A percentile compares a stretch with the other conserved stretches of the same genome.
Evolutionary conservation across 2,329 filamentous ascomycete genomes (phyloP).

Genomic region (Fusarium mundagurra): DNA sequence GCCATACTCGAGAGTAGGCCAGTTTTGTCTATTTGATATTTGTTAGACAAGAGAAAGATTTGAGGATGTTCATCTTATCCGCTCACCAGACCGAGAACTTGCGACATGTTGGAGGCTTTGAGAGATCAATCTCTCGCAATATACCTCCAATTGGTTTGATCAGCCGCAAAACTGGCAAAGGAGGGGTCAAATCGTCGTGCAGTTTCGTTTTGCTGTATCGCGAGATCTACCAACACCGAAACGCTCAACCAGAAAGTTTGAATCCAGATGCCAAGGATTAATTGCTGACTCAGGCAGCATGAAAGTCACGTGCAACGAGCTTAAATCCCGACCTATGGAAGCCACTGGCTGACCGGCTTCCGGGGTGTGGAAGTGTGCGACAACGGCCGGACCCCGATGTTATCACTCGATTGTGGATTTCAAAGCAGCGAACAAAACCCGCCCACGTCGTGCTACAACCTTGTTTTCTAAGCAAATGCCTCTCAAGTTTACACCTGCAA

Average conservation of each 20-base stretch:
- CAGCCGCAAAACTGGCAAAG: slow-evolving; percentile 15
- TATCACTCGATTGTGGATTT: slow-evolving; percentile 45
- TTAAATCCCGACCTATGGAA: slow-evolving; percentile 34
- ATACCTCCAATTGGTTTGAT: slow-evolving; percentile 16
- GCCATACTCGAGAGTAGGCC: slow-evolving; percentile 96
- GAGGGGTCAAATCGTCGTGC: slow-evolving; percentile 23
- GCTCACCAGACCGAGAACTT: slow-evolving; percentile 78
- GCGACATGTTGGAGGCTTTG: slow-evolving; percentile 70
- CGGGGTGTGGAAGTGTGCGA: slow-evolving; percentile 15
- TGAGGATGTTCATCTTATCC: slow-evolving; percentile 5
- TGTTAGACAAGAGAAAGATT: slow-evolving; percentile 20
- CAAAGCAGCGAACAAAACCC: slow-evolving; percentile 45
- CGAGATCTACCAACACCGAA: slow-evolving; percentile 26
- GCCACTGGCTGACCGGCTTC: slow-evolving; percentile 35
- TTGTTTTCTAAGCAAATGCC: slow-evolving; percentile 38
- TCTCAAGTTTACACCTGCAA: slow-evolving; percentile 41
- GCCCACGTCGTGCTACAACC: slow-evolving; percentile 24
- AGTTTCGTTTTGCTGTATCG: slow-evolving; percentile 32
- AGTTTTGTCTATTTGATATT: slow-evolving; percentile 77
- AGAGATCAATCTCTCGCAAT: slow-evolving; percentile 33
- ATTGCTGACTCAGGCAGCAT: slow-evolving; percentile 41
- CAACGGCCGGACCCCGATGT: slow-evolving; percentile 35
- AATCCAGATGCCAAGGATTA: slow-evolving; percentile 34
- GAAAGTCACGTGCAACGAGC: slow-evolving; percentile 29
- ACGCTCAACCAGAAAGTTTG: slow-evolving; percentile 42